phyloP scores from a whole-genome alignment of 257 asterid species.

The Petunia secreta region DNA sequence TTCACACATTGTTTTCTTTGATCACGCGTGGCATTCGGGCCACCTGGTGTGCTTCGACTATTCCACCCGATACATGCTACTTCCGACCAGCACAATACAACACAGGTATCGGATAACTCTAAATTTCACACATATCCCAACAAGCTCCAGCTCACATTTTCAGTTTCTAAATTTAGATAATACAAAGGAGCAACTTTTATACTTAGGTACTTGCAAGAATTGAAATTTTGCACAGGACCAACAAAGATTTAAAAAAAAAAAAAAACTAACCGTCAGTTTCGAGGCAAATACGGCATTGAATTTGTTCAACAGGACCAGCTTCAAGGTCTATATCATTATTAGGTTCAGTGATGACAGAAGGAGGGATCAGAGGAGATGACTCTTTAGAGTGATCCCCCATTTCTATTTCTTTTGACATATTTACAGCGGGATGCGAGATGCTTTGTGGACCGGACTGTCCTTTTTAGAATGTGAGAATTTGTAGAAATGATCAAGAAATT shows the following conservation, averaged over 20 bases:
- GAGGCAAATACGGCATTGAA: conserved; percentile 98
- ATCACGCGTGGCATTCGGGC: too few relatives aligned
- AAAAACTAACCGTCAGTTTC: conserved; percentile 73
- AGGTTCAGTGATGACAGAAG: conserved; percentile 56
- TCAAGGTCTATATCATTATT: conserved; percentile 81
- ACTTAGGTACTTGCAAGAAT: background rate
- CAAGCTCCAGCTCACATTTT: conserved; percentile 49
- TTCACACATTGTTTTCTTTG: too few relatives aligned
- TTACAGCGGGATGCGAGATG: too few relatives aligned
- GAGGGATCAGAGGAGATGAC: conserved; percentile 77
- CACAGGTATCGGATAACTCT: background rate
- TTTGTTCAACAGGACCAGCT: conserved; percentile 91
- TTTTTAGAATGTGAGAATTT: background rate
- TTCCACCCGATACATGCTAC: too few relatives aligned
- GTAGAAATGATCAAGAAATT: conserved; percentile 7
- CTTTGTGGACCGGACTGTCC: too few relatives aligned
- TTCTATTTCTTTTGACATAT: conserved; percentile 22
- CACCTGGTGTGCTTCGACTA: too few relatives aligned
- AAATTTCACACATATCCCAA: conserved; percentile 62
- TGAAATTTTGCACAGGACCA: background rate
- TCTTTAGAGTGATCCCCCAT: conserved; percentile 63
- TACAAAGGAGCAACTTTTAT: background rate
- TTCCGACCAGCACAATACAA: too few relatives aligned
- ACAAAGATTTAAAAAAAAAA: background rate
- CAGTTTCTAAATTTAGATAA: background rate